A percentile compares a stretch with the other conserved stretches of the same genome.
phyloP scores from a whole-genome alignment of 352 stramenopile genomes.

The Achlya hypogyna region DNA sequence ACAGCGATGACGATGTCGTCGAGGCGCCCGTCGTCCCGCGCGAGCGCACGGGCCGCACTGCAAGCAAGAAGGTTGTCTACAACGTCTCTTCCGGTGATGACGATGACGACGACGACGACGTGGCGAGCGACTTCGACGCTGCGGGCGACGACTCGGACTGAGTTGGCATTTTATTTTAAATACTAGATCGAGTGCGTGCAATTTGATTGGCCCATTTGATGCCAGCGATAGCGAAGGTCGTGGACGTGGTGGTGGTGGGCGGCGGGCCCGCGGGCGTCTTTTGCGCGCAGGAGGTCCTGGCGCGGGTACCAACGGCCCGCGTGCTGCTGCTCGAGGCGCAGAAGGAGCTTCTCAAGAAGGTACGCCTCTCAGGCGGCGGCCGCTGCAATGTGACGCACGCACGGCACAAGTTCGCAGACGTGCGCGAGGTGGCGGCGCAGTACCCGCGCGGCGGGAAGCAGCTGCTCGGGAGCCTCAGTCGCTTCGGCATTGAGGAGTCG shows the following conservation, averaged over 20 bases:
- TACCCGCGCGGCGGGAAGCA: slow-evolving; percentile 71
- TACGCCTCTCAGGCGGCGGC: slow-evolving; percentile 34
- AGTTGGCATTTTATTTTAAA: background rate
- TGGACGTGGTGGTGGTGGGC: slow-evolving; percentile 15
- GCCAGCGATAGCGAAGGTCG: background rate
- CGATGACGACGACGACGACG: slow-evolving; percentile 6
- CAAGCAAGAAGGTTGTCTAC: slow-evolving; percentile 11
- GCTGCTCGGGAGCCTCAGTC: slow-evolving; percentile 47
- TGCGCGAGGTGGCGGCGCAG: slow-evolving; percentile 38
- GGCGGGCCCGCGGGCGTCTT: slow-evolving; percentile 16
- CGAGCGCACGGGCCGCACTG: background rate
- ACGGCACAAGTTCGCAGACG: slow-evolving; percentile 17
- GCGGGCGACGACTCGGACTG: slow-evolving; percentile 10
- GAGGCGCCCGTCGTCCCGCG: background rate
- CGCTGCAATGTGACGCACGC: slow-evolving; percentile 40
- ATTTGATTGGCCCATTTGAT: too few relatives aligned
- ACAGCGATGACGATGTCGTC: slow-evolving; percentile 24
- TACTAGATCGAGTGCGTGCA: too few relatives aligned
- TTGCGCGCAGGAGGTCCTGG: slow-evolving; percentile 10
- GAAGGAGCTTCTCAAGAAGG: slow-evolving; percentile 29
- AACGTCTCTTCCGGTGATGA: background rate
- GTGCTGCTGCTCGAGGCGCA: slow-evolving; percentile 28
- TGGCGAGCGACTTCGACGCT: slow-evolving; percentile 12
- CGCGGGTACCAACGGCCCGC: background rate
- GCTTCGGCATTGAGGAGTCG: slow-evolving; percentile 42